phyloP scores from a whole-genome alignment of 768 basidiomycete genomes.

The Termitomyces sp. region DNA sequence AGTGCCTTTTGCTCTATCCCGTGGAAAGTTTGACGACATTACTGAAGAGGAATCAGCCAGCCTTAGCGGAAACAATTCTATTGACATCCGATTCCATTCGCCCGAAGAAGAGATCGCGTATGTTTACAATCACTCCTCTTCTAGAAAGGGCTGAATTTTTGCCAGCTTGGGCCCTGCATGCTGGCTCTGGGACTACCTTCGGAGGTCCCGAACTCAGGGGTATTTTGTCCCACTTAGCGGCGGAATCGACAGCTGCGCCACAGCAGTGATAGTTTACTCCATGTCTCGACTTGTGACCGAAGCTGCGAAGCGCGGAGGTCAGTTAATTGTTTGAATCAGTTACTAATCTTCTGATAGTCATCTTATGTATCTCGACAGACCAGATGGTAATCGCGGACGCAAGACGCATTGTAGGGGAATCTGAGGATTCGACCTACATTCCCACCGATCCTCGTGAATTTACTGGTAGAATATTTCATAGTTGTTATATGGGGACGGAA shows the following conservation, averaged over 20 bases:
- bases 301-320: constrained; percentile 70
- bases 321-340: background rate
- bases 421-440: constrained; percentile 73
- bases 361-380: background rate
- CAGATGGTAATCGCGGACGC: constrained; percentile 89
- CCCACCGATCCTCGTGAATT: constrained; percentile 89
- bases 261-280: constrained; percentile 90
- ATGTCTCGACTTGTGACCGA: constrained; percentile 92
- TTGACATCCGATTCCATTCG: constrained; percentile 66
- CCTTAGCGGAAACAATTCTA: constrained; percentile 28
- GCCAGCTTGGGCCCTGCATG: constrained; percentile 91
- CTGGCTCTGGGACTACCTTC: constrained; percentile 99
- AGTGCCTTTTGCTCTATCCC: constrained; percentile 73
- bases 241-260: constrained; percentile 97
- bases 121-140: constrained; percentile 23
- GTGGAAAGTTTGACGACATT: constrained; percentile 65
- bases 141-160: background rate
- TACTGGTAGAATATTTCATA: constrained; percentile 84
- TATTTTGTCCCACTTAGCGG: constrained; percentile 96
- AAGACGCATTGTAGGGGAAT: constrained; percentile 81
- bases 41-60: constrained; percentile 44
- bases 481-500: constrained; percentile 99
- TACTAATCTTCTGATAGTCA: background rate
- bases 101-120: constrained; percentile 99
- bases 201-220: constrained; percentile 88